Conservation (phyloP, 2,329 filamentous ascomycete genomes). For the Verticillium albo-atrum region DNA sequence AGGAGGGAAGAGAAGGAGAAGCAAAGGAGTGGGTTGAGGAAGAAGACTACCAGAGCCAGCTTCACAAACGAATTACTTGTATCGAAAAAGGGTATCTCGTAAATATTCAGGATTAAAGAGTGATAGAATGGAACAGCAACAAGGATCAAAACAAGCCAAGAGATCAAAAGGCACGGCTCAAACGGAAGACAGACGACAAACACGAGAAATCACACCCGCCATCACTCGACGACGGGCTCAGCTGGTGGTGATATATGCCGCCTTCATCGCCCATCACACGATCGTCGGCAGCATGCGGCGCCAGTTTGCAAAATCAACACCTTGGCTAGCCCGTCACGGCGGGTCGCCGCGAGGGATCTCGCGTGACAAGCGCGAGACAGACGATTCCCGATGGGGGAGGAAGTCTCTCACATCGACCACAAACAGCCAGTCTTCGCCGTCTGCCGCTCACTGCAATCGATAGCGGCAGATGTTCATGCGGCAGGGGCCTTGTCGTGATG, state of each 20-base stretch:
- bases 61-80: not conserved
- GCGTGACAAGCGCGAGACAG: not conserved
- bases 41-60: constrained; percentile 1
- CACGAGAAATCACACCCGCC: not conserved
- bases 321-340: not conserved
- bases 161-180: not conserved
- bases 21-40: constrained; percentile 2
- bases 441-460: not conserved
- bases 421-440: not conserved
- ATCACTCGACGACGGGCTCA: not conserved
- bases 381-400: not conserved
- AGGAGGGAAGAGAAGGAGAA: not conserved
- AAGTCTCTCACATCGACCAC: not conserved
- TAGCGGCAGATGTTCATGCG: not conserved
- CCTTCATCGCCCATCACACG: not conserved
- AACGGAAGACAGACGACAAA: not conserved
- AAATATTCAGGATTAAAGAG: not conserved
- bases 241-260: not conserved
- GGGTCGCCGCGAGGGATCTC: not conserved
- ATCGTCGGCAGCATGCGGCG: not conserved
- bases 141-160: not conserved
- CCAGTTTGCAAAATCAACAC: not conserved
- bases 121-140: not conserved
- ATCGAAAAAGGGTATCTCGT: not conserved
- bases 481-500: not conserved